Conservation (phyloP, 2,329 filamentous ascomycete species). For the Albophoma yamanashiensis region DNA sequence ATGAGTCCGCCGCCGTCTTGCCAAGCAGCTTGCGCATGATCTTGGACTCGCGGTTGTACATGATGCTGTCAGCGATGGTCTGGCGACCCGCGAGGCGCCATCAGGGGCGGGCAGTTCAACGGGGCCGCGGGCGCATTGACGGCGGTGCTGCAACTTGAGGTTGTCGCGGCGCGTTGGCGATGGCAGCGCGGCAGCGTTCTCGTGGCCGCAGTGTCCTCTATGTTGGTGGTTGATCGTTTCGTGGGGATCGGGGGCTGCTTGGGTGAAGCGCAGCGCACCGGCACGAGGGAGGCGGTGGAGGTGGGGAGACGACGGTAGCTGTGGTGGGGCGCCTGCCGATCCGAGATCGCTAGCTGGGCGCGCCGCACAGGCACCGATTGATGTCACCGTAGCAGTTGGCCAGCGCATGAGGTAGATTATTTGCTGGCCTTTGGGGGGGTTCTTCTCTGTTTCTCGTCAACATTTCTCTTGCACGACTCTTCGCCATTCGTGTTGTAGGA, state of each 20-base stretch:
- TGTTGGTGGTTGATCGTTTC: neutral
- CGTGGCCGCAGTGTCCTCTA: neutral
- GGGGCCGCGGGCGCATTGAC: neutral
- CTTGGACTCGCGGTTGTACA: constrained; percentile 43
- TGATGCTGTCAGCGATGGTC: constrained; percentile 16
- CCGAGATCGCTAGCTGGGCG: neutral
- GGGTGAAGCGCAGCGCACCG: neutral
- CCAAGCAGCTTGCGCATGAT: constrained; percentile 53
- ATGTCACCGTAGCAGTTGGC: neutral
- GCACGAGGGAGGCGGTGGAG: neutral
- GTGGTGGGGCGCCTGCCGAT: neutral
- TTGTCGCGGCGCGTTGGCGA: neutral
- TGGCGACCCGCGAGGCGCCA: constrained; percentile 21
- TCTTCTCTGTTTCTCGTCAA: too few relatives aligned
- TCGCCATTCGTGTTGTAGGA: too few relatives aligned
- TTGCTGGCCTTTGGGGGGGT: too few relatives aligned
- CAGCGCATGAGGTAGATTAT: too few relatives aligned
- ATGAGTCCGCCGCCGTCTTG: constrained; percentile 36
- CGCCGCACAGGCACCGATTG: neutral
- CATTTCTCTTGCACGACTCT: too few relatives aligned
- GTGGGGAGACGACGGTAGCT: neutral
- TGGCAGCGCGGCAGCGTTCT: neutral
- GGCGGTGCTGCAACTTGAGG: neutral
- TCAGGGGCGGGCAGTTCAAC: constrained; percentile 9
- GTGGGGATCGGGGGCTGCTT: neutral